These are phyloP conservation scores for Ministeria vibrans DNA, from an alignment of 78 protist species.

Conservation along the genomic window DNA sequence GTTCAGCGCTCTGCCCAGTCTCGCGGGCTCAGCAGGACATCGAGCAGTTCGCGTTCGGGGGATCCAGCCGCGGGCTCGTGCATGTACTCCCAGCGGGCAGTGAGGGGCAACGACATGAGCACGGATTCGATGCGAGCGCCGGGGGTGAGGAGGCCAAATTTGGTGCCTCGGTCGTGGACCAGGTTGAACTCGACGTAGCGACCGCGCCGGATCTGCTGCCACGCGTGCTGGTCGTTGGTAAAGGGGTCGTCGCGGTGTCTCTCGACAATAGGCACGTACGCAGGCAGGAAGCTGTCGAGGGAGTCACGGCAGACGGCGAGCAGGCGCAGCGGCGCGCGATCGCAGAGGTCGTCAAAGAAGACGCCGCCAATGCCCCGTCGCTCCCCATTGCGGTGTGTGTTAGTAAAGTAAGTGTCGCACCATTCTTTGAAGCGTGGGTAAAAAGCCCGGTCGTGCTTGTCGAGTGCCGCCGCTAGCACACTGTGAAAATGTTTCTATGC, in stretches of 20 bases:
- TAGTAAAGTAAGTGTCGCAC: slow-evolving; percentile 43
- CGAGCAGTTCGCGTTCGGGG: slow-evolving; percentile 8
- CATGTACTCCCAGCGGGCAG: slow-evolving; percentile 35
- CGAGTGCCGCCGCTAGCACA: slow-evolving; percentile 8
- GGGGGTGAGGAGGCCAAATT: slow-evolving; percentile 39
- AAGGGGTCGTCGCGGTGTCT: background rate
- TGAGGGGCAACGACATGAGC: slow-evolving; percentile 37
- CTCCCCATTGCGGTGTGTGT: slow-evolving; percentile 17
- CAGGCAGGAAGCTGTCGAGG: slow-evolving; percentile 4
- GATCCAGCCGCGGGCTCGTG: slow-evolving; percentile 14
- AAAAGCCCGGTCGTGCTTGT: background rate
- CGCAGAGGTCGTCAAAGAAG: slow-evolving; percentile 45
- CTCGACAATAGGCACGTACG: slow-evolving; percentile 22
- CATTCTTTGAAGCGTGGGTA: slow-evolving; percentile 20
- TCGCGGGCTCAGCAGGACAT: background rate
- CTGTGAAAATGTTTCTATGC: slow-evolving; percentile 26
- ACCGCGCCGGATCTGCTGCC: slow-evolving; percentile 46
- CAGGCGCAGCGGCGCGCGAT: background rate
- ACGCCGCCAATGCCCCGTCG: slow-evolving; percentile 43
- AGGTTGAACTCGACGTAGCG: slow-evolving; percentile 52
- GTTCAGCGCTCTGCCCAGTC: slow-evolving; percentile 12
- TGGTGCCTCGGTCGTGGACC: slow-evolving; percentile 46
- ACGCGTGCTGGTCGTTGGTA: slow-evolving; percentile 8
- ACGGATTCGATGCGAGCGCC: slow-evolving; percentile 41
- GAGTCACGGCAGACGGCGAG: background rate